A percentile compares a stretch with the other conserved stretches of the same genome.
phyloP scores from a whole-genome alignment of 768 basidiomycete species.

The Paxillus rubicundulus region DNA sequence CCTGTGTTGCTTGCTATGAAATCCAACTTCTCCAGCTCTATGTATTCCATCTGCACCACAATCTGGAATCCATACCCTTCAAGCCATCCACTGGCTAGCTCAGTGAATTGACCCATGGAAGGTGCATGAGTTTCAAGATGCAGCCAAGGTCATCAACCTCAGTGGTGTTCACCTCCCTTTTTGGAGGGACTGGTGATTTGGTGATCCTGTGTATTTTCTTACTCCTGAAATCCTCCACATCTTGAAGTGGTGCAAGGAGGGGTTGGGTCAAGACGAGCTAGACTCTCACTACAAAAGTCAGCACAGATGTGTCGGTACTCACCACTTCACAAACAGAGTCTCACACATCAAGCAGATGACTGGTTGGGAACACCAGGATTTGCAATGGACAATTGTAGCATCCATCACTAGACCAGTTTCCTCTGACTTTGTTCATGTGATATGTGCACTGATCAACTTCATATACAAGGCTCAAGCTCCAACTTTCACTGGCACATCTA shows the following conservation, averaged over 20 bases:
- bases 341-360: conserved; percentile 37
- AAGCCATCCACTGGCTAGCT: background rate
- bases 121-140: conserved; percentile 22
- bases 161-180: conserved; percentile 27
- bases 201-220: conserved; percentile 33
- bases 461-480: conserved; percentile 22
- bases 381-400: conserved; percentile 36
- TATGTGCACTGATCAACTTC: conserved; percentile 23
- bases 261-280: background rate
- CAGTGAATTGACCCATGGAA: conserved; percentile 20
- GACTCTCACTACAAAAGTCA: conserved; percentile 1
- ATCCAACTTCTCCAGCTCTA: conserved; percentile 6
- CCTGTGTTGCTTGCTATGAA: conserved; percentile 13
- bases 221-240: conserved; percentile 27
- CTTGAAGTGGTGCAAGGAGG: conserved; percentile 10
- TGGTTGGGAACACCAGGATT: conserved; percentile 16
- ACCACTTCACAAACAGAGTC: conserved; percentile 40
- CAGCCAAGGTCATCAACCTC: conserved; percentile 10
- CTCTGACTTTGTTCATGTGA: background rate
- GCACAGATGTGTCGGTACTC: conserved; percentile 21
- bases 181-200: conserved; percentile 36
- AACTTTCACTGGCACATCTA: conserved; percentile 7
- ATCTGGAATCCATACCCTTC: conserved; percentile 2
- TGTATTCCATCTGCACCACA: background rate
- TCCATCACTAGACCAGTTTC: background rate